phyloP scores from a whole-genome alignment of 2,329 filamentous ascomycete genomes.

The Colletotrichum ledebouriae region DNA sequence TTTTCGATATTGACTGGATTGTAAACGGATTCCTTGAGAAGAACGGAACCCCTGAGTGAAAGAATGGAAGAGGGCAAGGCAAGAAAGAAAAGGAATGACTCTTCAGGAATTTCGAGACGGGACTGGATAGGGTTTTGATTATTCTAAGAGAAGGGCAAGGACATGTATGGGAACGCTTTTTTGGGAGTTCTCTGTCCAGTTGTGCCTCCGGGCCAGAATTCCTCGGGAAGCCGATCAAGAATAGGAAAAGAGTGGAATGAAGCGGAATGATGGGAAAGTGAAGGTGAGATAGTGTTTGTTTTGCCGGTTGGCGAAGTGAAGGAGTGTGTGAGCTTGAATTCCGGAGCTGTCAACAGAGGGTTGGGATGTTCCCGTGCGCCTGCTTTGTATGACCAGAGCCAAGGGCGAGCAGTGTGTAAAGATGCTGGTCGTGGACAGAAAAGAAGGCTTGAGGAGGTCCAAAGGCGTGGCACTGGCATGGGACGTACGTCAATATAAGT shows the following conservation, averaged over 20 bases:
- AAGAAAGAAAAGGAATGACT: constrained; percentile 43
- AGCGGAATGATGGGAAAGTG: constrained; percentile 40
- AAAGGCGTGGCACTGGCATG: constrained; percentile 38
- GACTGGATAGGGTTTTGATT: constrained; percentile 41
- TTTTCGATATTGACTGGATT: constrained; percentile 33
- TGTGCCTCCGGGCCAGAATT: constrained; percentile 20
- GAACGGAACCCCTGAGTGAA: constrained; percentile 37
- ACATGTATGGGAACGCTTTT: constrained; percentile 8
- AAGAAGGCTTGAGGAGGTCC: constrained; percentile 13
- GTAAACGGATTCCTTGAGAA: constrained; percentile 43
- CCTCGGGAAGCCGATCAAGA: constrained; percentile 22
- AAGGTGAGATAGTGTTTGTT: constrained; percentile 27
- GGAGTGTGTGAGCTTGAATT: constrained; percentile 33
- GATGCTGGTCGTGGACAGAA: constrained; percentile 12
- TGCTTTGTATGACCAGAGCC: constrained; percentile 21
- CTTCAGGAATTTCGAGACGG: constrained; percentile 41
- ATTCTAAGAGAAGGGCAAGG: constrained; percentile 24
- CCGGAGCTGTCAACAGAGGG: constrained; percentile 2
- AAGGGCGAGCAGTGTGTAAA: constrained; percentile 11
- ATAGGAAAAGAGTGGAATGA: constrained; percentile 33
- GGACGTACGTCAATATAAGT: constrained; percentile 43
- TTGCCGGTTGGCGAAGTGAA: constrained; percentile 16
- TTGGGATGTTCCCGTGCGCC: constrained; percentile 20
- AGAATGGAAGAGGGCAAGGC: constrained; percentile 41
- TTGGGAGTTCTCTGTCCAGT: constrained; percentile 22